These are phyloP conservation scores for Smittium culicis DNA, from an alignment of 371 early-diverging fungal genomes.

Conservation along the genomic window DNA sequence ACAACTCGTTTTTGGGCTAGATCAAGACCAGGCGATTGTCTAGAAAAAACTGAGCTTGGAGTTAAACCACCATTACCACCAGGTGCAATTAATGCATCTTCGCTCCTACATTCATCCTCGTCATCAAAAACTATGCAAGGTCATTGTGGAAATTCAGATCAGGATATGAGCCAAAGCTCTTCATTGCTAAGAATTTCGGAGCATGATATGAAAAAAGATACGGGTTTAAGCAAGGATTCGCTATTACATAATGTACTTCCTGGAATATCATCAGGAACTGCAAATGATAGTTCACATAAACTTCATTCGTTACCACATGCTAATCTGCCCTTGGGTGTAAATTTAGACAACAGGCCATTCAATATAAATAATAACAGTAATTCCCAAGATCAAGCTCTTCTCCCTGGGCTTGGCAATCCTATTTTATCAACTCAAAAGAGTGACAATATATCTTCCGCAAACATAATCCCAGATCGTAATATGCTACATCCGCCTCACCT, in stretches of 20 bases:
- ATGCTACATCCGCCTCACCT: background rate
- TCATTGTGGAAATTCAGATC: background rate
- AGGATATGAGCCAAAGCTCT: background rate
- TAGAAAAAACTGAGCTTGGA: slow-evolving; percentile 10
- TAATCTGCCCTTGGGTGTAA: background rate
- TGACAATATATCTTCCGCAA: background rate
- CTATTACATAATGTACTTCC: background rate
- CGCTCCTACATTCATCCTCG: background rate
- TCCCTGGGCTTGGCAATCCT: background rate
- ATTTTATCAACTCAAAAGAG: background rate
- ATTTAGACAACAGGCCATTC: background rate
- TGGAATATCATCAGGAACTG: background rate
- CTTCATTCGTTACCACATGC: too few species aligned
- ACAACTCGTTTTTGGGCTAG: slow-evolving; percentile 98
- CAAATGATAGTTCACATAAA: background rate
- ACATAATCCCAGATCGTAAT: background rate
- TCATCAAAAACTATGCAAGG: slow-evolving; percentile 4
- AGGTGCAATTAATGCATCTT: slow-evolving; percentile 8
- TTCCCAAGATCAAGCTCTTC: background rate
- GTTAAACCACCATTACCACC: background rate
- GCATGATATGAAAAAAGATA: background rate
- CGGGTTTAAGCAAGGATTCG: background rate
- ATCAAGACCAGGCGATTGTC: slow-evolving; percentile 76
- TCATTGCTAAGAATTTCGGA: background rate
- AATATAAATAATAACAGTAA: background rate